phyloP scores from a whole-genome alignment of 805 yeast genomes.

The Spencermartinsiella europaea region DNA sequence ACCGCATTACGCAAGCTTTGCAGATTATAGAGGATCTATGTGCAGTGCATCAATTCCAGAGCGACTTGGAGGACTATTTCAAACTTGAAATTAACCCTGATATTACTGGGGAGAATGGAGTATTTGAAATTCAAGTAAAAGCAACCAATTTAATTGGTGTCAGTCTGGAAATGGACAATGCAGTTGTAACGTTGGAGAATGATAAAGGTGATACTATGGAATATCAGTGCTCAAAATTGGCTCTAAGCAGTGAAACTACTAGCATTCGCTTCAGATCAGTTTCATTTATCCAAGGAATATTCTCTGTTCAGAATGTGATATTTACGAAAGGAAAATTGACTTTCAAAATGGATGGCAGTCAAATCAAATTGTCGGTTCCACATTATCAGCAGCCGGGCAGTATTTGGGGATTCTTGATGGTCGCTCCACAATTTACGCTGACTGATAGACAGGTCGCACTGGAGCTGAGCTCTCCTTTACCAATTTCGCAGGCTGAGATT shows the following conservation, averaged over 20 bases:
- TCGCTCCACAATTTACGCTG: conserved; percentile 15
- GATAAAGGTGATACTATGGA: background rate
- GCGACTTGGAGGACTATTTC: conserved; percentile 37
- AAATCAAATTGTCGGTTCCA: conserved; percentile 3
- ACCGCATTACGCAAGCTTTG: conserved; percentile 20
- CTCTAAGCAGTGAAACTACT: background rate
- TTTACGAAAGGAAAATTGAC: conserved; percentile 26
- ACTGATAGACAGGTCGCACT: conserved; percentile 19
- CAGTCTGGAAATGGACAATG: conserved; percentile 10
- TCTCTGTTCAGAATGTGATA: conserved; percentile 28
- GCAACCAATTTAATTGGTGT: conserved; percentile 5
- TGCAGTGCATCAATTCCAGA: conserved; percentile 18
- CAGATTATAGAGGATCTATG: conserved; percentile 21
- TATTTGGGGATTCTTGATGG: conserved; percentile 21
- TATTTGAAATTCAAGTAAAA: conserved; percentile 6
- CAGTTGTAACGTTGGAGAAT: conserved; percentile 4
- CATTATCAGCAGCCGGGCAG: conserved; percentile 24
- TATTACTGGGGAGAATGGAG: conserved; percentile 10
- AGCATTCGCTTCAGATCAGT: background rate
- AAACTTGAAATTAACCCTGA: conserved; percentile 34
- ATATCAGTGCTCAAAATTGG: background rate
- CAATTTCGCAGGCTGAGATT: conserved; percentile 3
- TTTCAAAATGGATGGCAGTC: conserved; percentile 23
- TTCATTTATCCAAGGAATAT: conserved; percentile 34
- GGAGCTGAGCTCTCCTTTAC: conserved; percentile 7